Base-by-base conservation (phyloP, 352 stramenopile species). In the Globisporangium irregulare region DNA sequence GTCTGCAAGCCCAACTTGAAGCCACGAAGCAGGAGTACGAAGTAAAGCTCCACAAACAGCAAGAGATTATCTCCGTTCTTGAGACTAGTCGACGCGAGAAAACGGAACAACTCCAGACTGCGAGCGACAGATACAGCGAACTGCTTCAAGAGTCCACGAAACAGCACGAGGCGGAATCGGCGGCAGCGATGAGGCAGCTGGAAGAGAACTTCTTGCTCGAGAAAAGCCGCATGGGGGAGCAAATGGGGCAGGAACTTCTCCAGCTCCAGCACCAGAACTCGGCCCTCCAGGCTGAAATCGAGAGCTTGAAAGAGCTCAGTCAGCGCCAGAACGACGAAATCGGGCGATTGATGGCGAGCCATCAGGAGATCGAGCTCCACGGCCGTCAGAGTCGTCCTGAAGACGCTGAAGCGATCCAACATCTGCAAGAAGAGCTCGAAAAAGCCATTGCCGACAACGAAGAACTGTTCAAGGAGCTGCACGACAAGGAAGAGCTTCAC, bases 241-340 rank as follows among this genome's bases (percentile, higher is more conserved):
- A 78, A 14, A 58, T 84, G 59, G 67, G 75, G 8, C 71, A 74
- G 2, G 69, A 86, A 43, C 59, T 82, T 15, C 59, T 59, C 29
- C 70, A 76, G 60, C 71, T 86, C 43, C 76, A 79, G 32, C 64
- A 78, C n/a, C 73, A 82, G 22, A 82, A 78, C 38, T 62, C 57
- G 10, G 74, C 89, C 38, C 63, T 93, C 4, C 66, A 74, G 20
- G 62, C 73, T 9, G 76, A 82, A 38, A 68, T 86, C 15, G 70
- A 87, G n/a, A 80, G 69, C 12, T 48, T 90, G 10, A 79, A 86
- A 57, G 75, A 82, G 20, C 69, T 82, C 2, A 89, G 72, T 41
- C 69, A 74, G 51, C 78, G 80, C 56, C 85, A 91, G 66, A 86
- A 72, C 62, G 74, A 73, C 2, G 80, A 93, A 59, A 78, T 92